Evolutionary conservation across 2,329 filamentous ascomycete species (phyloP).

Genomic region (Bipolaris cookei): DNA sequence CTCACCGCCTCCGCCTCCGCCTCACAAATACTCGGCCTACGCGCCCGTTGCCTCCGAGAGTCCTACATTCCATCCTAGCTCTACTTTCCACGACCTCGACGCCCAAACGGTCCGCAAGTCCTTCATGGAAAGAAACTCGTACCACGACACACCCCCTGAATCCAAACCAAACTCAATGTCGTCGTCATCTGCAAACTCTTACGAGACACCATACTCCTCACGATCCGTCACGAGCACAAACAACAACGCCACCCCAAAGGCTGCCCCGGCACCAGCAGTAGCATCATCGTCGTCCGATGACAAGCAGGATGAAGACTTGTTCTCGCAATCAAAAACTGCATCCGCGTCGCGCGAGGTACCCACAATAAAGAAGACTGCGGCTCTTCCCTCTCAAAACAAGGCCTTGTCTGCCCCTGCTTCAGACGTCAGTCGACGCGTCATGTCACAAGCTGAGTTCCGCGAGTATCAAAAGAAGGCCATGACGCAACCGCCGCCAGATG

Average conservation of each 20-base stretch:
- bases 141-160: slow-evolving; percentile 33
- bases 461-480: slow-evolving; percentile 39
- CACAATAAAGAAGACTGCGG: slow-evolving; percentile 13
- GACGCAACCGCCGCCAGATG: slow-evolving; percentile 32
- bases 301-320: slow-evolving; percentile 43
- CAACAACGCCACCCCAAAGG: slow-evolving; percentile 39
- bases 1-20: slow-evolving; percentile 43
- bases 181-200: slow-evolving; percentile 40
- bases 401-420: slow-evolving; percentile 18
- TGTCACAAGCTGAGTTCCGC: slow-evolving; percentile 45
- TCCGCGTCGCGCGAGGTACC: slow-evolving; percentile 16
- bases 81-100: slow-evolving; percentile 38
- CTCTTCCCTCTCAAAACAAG: slow-evolving; percentile 17
- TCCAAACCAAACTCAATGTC: slow-evolving; percentile 33
- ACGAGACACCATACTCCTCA: slow-evolving; percentile 43
- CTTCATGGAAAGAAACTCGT: slow-evolving; percentile 30
- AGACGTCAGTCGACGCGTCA: slow-evolving; percentile 32
- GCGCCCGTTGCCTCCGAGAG: slow-evolving; percentile 44
- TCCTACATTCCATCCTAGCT: slow-evolving; percentile 34
- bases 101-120: slow-evolving; percentile 39
- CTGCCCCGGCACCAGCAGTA: slow-evolving; percentile 27
- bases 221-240: slow-evolving; percentile 37
- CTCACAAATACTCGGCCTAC: slow-evolving; percentile 45
- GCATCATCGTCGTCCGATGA: slow-evolving; percentile 29
- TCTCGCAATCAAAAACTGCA: slow-evolving; percentile 27